Evolutionary conservation across 768 basidiomycete genomes (phyloP).

Genomic region (Porphyrellus cyaneotinctus): DNA sequence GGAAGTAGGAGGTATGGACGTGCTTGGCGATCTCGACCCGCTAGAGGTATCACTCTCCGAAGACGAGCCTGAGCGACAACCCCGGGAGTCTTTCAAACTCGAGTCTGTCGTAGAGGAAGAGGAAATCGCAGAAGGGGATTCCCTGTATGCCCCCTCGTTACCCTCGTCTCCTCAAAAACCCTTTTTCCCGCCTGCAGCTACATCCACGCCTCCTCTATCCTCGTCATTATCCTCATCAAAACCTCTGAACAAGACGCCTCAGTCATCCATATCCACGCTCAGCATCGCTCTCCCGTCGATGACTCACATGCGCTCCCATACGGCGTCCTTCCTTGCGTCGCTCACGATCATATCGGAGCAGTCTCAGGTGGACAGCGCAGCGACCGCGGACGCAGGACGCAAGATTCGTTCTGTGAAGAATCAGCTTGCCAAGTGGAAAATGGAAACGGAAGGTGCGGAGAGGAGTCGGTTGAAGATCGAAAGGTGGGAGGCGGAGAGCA

Average conservation of each 20-base stretch:
- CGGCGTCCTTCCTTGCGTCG: conserved; percentile 68
- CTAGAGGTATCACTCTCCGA: conserved; percentile 41
- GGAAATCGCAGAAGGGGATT: conserved; percentile 37
- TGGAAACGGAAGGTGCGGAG: conserved; percentile 84
- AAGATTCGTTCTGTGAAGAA: conserved; percentile 85
- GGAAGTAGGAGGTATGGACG: conserved; percentile 74
- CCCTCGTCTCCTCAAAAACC: conserved; percentile 52
- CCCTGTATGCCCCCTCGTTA: conserved; percentile 37
- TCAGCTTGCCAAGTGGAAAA: conserved; percentile 72
- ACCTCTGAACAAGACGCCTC: conserved; percentile 18
- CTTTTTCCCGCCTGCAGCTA: conserved; percentile 44
- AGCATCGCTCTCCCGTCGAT: conserved; percentile 54
- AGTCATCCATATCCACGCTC: conserved; percentile 30
- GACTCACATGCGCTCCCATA: conserved; percentile 66
- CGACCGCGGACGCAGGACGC: conserved; percentile 79
- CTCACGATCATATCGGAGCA: conserved; percentile 80
- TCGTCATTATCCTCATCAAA: conserved; percentile 37
- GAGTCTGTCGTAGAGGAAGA: conserved; percentile 41
- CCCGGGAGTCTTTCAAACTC: conserved; percentile 29
- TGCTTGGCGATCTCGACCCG: conserved; percentile 64
- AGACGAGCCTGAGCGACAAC: conserved; percentile 26
- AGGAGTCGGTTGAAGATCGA: conserved; percentile 72
- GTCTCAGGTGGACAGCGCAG: conserved; percentile 83
- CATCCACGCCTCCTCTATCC: conserved; percentile 49
- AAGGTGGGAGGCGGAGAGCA: conserved; percentile 67